Conservation (phyloP, 225 moss, liverwort and hornwort genomes). For the Lunularia cruciata region DNA sequence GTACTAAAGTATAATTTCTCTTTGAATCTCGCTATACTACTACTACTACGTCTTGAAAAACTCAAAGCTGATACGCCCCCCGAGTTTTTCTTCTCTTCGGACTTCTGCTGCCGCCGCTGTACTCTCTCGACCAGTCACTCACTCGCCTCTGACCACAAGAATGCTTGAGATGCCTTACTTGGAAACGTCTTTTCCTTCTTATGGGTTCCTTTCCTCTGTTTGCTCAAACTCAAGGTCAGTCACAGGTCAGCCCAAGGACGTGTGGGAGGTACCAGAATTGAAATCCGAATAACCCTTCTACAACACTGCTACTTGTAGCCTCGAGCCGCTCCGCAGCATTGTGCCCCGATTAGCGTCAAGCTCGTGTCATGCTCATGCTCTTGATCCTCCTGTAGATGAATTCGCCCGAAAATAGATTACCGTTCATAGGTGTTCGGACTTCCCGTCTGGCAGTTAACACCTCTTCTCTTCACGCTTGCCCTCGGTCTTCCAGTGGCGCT, state of each 20-base stretch:
- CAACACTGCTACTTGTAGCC: background rate
- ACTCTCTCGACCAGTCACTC: background rate
- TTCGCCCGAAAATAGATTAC: background rate
- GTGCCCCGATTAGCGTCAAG: background rate
- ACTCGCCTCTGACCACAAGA: background rate
- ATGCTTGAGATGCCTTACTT: no score
- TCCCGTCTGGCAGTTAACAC: slow-evolving; percentile 2
- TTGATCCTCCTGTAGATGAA: background rate
- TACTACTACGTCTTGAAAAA: no score
- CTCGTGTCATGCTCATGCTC: background rate
- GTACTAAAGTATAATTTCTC: no score
- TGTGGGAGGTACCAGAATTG: background rate
- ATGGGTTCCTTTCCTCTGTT: no score
- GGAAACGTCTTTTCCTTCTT: background rate
- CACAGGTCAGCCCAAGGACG: background rate
- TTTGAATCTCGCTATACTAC: no score
- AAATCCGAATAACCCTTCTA: background rate
- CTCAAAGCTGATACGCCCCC: no score
- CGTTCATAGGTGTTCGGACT: background rate
- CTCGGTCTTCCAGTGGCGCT: background rate
- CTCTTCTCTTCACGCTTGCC: background rate
- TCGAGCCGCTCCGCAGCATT: background rate
- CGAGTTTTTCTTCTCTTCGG: no score
- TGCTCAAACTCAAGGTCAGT: background rate
- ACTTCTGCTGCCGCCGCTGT: slow-evolving; percentile 6